Conservation (phyloP, 2,329 filamentous ascomycete genomes). For the Lachnellula hyalina region DNA sequence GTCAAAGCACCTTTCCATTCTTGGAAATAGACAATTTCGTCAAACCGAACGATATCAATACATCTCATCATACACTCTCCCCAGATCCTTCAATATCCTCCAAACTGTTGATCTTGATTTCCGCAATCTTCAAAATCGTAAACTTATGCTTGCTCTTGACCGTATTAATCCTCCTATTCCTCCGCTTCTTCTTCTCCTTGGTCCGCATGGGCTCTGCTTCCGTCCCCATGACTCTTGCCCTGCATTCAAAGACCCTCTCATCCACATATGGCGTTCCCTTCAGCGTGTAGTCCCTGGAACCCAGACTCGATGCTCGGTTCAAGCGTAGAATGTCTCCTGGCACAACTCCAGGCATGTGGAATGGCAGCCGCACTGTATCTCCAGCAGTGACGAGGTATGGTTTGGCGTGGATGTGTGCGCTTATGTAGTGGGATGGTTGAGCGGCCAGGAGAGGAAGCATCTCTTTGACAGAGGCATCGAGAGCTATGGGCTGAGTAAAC, state of each 20-base stretch:
- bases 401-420: slow-evolving; percentile 70
- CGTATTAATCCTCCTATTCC: slow-evolving; percentile 65
- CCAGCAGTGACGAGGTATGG: slow-evolving; percentile 76
- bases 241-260: slow-evolving; percentile 76
- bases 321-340: slow-evolving; percentile 84
- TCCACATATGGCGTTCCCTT: slow-evolving; percentile 79
- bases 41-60: background rate
- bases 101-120: slow-evolving; percentile 51
- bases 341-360: slow-evolving; percentile 68
- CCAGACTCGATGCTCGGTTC: slow-evolving; percentile 76
- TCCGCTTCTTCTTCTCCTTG: slow-evolving; percentile 78
- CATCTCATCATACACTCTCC: background rate
- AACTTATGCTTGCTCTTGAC: slow-evolving; percentile 88
- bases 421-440: slow-evolving; percentile 74
- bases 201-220: slow-evolving; percentile 74
- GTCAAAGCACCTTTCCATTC: background rate
- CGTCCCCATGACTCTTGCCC: slow-evolving; percentile 76
- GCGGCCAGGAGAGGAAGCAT: slow-evolving; percentile 67
- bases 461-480: slow-evolving; percentile 52
- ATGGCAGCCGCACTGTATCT: slow-evolving; percentile 71
- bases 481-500: slow-evolving; percentile 25
- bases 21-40: background rate
- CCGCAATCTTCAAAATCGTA: slow-evolving; percentile 79
- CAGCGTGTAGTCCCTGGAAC: slow-evolving; percentile 85
- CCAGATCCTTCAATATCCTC: slow-evolving; percentile 35